These are phyloP conservation scores for Trichopus zeylanicus DNA, from an alignment of 116 monocot genomes.

Conservation along the genomic window DNA sequence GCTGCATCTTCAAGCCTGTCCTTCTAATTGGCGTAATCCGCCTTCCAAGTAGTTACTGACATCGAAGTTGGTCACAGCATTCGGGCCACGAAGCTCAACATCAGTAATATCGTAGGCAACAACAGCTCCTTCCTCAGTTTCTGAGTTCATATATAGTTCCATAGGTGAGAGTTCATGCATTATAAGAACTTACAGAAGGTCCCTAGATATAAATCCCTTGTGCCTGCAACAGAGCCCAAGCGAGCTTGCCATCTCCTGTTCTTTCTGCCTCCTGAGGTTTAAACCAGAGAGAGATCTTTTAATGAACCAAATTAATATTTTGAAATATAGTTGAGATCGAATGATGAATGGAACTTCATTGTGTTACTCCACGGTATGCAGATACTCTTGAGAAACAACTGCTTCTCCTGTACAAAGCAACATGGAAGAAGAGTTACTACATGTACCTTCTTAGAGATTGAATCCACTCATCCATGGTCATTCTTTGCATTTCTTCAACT, in stretches of 20 bases:
- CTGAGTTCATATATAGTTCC: neutral
- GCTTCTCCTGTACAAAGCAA: conserved; percentile 15
- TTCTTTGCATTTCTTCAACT: conserved; percentile 39
- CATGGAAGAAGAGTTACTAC: neutral
- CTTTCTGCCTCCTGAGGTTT: conserved; percentile 6
- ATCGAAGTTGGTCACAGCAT: conserved; percentile 34
- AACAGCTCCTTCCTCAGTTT: conserved; percentile 36
- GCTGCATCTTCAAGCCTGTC: no score
- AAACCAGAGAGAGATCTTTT: neutral
- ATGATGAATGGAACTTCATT: conserved; percentile 7
- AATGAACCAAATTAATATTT: neutral
- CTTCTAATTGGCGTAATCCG: no score
- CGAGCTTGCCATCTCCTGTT: conserved; percentile 21
- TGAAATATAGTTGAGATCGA: neutral
- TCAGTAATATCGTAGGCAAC: conserved; percentile 35
- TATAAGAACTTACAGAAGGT: conserved; percentile 14
- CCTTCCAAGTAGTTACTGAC: conserved; percentile 15
- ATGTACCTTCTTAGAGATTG: conserved; percentile 33
- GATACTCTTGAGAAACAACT: conserved; percentile 36
- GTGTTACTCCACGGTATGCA: conserved; percentile 32
- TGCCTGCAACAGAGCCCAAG: conserved; percentile 13
- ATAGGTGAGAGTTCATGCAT: neutral
- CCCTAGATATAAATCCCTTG: conserved; percentile 14
- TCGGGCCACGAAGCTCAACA: conserved; percentile 25
- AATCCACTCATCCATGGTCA: conserved; percentile 42